Percentiles rank a stretch among this genome's conserved stretches.
phyloP scores from a whole-genome alignment of 306 rosid species.

The Nissolia schottii region DNA sequence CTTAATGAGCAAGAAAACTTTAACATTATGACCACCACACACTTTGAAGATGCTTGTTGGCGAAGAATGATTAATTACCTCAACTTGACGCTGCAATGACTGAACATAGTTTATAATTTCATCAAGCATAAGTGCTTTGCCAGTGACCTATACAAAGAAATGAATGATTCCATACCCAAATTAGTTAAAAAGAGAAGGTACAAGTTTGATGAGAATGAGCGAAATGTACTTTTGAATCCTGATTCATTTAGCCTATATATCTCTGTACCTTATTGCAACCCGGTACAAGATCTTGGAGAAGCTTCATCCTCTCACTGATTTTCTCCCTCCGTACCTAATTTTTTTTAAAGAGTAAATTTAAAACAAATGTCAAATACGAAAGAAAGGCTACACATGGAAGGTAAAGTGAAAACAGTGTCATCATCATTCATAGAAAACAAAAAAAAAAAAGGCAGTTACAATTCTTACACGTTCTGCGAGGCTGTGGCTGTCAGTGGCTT shows the following conservation, averaged over 20 bases:
- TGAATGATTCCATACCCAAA: background rate
- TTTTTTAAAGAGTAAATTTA: background rate
- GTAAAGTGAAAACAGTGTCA: too few relatives aligned
- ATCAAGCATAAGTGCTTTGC: conserved; percentile 96
- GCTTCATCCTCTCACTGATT: conserved; percentile 95
- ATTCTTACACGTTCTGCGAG: conserved; percentile 90
- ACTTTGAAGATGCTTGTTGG: conserved; percentile 24
- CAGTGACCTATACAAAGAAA: conserved; percentile 66
- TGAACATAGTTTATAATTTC: conserved; percentile 97
- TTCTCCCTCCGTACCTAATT: conserved; percentile 97
- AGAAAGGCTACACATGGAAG: background rate
- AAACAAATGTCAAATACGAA: conserved; percentile 27
- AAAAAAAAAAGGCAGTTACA: too few relatives aligned
- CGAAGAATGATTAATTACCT: conserved; percentile 48
- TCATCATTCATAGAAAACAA: background rate
- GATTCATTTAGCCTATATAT: background rate
- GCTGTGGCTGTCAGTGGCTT: conserved; percentile 97
- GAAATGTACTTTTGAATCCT: background rate
- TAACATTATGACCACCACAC: conserved; percentile 18
- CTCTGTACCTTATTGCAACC: conserved; percentile 90
- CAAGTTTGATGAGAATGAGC: background rate
- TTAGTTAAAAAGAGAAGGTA: conserved; percentile 8
- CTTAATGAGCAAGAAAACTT: conserved; percentile 30
- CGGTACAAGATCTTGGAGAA: conserved; percentile 96
- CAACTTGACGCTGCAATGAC: conserved; percentile 95